Base-by-base conservation (phyloP, 192 early-diverging fungal genomes). In the Coemansia sp. region DNA sequence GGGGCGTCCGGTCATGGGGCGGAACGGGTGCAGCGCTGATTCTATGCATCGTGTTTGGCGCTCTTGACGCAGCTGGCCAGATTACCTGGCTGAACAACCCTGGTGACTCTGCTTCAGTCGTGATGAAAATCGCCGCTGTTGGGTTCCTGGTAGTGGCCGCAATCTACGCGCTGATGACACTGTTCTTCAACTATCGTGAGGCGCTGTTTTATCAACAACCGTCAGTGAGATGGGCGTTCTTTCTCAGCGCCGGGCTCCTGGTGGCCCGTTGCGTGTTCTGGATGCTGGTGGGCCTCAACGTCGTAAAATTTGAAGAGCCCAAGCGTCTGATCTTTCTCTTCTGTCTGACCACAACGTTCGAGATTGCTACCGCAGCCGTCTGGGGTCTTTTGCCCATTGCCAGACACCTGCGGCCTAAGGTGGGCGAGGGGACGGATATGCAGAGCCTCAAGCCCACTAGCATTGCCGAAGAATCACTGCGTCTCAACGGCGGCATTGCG, bases 21-120 rank as follows among this genome's bases (percentile, higher is more conserved):
- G 60, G 55, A n/a, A 55, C 55, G 0, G 67, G 58, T 6, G 47
- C 59, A 0, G 57, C 60, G 26, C 11, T 52, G n/a, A 36, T 76
- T 7, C 44, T 52, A 0, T 70, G 67, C 23, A 26, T 70, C 15
- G 62, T 57, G 25, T 48, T 76, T 39, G 74, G 74, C 20, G 67
- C 61, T 4, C 55, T 76, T 6, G 74, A 76, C 34, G 74, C 67
- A 23, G 62, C 67, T 25, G 74, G 74, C 9, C 74, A 70, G 36
- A 76, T 76, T 21, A 58, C 45, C 34, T 76, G 74, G 74, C 74
- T 76, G 19, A 70, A 76, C 45, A 60, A 61, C 28, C 67, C 74
- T 1, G 41, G 36, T 1, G 62, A 66, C 3, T 39, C 61, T 19
- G 62, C 67, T 8, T 47, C 30, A 2, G 27, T 35, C 19, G 55